A percentile compares a stretch with the other conserved stretches of the same genome.
These are phyloP conservation scores for Cladosporium velox DNA, from an alignment of 2,329 filamentous ascomycete genomes.

Conservation along the genomic window DNA sequence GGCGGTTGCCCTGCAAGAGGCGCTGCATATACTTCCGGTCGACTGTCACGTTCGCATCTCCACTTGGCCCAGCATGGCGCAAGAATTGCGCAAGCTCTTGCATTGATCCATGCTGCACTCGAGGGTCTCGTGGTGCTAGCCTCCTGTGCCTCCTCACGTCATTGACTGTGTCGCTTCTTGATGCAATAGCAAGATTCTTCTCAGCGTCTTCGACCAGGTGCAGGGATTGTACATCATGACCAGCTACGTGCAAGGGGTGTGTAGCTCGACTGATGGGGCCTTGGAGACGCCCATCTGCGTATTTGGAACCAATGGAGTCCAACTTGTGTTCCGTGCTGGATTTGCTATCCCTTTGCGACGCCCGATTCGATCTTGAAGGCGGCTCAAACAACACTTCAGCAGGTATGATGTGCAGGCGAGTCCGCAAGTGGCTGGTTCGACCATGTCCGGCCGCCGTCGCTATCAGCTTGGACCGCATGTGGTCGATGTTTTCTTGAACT, in stretches of 20 bases:
- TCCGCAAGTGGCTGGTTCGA: background rate
- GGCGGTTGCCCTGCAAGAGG: slow-evolving; percentile 2
- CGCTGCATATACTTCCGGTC: slow-evolving; percentile 13
- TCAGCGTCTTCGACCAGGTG: background rate
- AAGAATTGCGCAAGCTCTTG: slow-evolving; percentile 24
- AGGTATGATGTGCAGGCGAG: slow-evolving; percentile 24
- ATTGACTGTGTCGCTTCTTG: background rate
- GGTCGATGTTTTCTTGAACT: slow-evolving; percentile 23
- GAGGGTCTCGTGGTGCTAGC: slow-evolving; percentile 12
- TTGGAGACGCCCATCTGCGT: background rate
- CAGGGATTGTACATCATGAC: background rate
- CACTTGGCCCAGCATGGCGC: slow-evolving; percentile 16
- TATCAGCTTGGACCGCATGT: slow-evolving; percentile 8
- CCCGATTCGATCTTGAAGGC: slow-evolving; percentile 14
- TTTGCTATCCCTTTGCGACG: background rate
- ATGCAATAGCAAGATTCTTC: background rate
- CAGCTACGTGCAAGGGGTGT: background rate
- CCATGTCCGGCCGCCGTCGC: background rate
- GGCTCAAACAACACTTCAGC: slow-evolving; percentile 34
- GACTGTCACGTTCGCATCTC: background rate
- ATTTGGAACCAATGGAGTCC: background rate
- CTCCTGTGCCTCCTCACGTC: background rate
- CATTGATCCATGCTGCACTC: slow-evolving; percentile 15
- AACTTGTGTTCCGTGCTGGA: background rate
- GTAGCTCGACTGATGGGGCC: background rate